Conservation (phyloP, 345 rosid genomes). For the Arabis hirsuta region DNA sequence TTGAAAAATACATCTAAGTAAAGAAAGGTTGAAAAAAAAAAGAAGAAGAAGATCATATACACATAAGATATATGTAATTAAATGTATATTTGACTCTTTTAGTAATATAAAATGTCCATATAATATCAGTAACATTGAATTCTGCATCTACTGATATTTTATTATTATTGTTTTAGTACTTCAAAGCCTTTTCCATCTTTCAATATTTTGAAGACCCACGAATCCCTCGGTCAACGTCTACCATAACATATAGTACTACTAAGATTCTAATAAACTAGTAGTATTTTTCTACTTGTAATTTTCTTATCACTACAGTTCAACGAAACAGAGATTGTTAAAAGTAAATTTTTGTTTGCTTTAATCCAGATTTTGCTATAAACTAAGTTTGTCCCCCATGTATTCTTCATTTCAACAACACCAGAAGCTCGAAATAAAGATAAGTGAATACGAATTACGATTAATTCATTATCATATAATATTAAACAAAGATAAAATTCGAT, state of each 20-base stretch:
- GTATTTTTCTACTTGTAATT: neutral
- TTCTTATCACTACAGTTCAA: neutral
- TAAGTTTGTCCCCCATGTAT: neutral
- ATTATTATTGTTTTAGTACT: slow-evolving; percentile 30
- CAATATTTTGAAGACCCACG: slow-evolving; percentile 36
- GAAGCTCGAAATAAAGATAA: neutral
- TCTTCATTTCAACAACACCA: slow-evolving; percentile 1
- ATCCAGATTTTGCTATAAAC: neutral
- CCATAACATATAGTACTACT: neutral
- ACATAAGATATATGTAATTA: neutral
- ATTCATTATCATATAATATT: slow-evolving; percentile 22
- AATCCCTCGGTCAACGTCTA: slow-evolving; percentile 40
- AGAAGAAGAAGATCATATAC: neutral
- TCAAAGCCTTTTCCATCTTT: slow-evolving; percentile 31
- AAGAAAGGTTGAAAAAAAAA: neutral
- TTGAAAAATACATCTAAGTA: neutral
- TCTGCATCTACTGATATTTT: slow-evolving; percentile 21
- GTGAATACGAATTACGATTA: slow-evolving; percentile 23
- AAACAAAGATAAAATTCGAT: slow-evolving; percentile 21
- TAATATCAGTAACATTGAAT: neutral
- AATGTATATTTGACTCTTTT: slow-evolving; percentile 10
- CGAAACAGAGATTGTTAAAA: neutral
- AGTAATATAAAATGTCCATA: neutral
- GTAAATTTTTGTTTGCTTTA: neutral
- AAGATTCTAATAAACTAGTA: neutral